Evolutionary conservation across 2,329 filamentous ascomycete species (phyloP).

Genomic region (Aspergillus cejpii): DNA sequence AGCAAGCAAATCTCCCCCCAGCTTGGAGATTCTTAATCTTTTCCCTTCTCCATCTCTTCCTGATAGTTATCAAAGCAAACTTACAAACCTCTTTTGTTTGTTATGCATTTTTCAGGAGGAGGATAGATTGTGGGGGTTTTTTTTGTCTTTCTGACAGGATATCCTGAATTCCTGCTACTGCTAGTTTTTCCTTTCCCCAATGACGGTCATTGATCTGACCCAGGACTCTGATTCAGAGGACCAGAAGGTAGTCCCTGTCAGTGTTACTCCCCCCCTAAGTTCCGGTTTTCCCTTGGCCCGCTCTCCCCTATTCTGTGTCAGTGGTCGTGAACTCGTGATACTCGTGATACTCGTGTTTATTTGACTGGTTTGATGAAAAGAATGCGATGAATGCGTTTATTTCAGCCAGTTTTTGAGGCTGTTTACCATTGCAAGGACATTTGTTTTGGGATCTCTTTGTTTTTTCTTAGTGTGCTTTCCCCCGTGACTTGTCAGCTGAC

Average conservation of each 20-base stretch:
- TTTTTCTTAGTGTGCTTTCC: not conserved
- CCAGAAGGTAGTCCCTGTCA: slow-evolving; percentile 2
- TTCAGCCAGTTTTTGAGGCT: too few species aligned
- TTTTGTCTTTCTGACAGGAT: too few species aligned
- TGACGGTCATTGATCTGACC: slow-evolving; percentile 25
- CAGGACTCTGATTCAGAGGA: slow-evolving; percentile 22
- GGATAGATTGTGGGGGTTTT: too few species aligned
- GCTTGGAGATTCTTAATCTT: not conserved
- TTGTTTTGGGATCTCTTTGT: not conserved
- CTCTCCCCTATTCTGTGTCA: not conserved
- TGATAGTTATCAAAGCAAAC: not conserved
- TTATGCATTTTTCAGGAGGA: too few species aligned
- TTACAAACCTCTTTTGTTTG: too few species aligned
- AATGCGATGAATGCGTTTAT: not conserved
- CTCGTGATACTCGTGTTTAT: too few species aligned
- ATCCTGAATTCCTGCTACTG: too few species aligned
- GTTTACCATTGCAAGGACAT: too few species aligned
- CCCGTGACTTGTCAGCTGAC: slow-evolving; percentile 7
- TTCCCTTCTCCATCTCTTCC: not conserved
- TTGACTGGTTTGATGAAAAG: too few species aligned
- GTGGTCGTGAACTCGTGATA: too few species aligned
- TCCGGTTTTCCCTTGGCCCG: not conserved
- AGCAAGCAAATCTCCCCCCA: too few species aligned
- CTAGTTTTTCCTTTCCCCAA: too few species aligned
- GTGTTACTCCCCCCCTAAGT: not conserved